A percentile compares a stretch with the other conserved stretches of the same genome.
These are phyloP conservation scores for Hemerocallis citrina DNA, from an alignment of 106 monocot genomes.

Conservation along the genomic window DNA sequence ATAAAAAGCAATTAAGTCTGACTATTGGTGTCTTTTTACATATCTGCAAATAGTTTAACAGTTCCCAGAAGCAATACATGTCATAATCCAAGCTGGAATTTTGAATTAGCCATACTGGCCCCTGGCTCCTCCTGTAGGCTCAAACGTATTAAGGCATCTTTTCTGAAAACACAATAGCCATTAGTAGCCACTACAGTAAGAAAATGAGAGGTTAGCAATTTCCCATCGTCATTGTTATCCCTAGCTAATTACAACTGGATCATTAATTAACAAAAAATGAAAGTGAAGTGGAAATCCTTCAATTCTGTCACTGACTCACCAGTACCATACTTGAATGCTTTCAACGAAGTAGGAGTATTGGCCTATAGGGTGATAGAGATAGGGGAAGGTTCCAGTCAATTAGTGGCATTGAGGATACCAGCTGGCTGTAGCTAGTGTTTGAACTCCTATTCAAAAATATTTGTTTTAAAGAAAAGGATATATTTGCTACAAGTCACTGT, in stretches of 20 bases:
- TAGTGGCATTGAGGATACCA: constrained; percentile 3
- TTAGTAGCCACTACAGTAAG: neutral
- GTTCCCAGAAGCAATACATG: too few relatives aligned
- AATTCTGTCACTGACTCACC: neutral
- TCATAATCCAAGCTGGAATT: too few relatives aligned
- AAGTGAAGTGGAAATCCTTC: neutral
- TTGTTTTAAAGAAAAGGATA: neutral
- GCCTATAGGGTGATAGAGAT: too few relatives aligned
- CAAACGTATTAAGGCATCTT: neutral
- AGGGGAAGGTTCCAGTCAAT: neutral
- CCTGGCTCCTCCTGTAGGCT: constrained; percentile 2
- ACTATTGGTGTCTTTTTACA: too few relatives aligned
- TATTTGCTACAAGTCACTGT: neutral
- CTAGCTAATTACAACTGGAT: constrained; percentile 5
- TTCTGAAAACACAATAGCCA: neutral
- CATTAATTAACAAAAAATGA: neutral
- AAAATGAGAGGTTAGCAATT: neutral
- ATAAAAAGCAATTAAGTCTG: too few relatives aligned
- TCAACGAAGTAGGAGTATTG: neutral
- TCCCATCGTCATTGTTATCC: too few relatives aligned
- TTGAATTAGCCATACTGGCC: too few relatives aligned
- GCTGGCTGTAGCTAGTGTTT: constrained; percentile 9
- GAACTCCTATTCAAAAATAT: neutral
- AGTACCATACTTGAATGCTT: neutral
- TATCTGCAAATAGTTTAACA: too few relatives aligned